A percentile compares a stretch with the other conserved stretches of the same genome.
These are phyloP conservation scores for Desmodesmus armatus DNA, from an alignment of 139 green algal species.

Conservation along the genomic window DNA sequence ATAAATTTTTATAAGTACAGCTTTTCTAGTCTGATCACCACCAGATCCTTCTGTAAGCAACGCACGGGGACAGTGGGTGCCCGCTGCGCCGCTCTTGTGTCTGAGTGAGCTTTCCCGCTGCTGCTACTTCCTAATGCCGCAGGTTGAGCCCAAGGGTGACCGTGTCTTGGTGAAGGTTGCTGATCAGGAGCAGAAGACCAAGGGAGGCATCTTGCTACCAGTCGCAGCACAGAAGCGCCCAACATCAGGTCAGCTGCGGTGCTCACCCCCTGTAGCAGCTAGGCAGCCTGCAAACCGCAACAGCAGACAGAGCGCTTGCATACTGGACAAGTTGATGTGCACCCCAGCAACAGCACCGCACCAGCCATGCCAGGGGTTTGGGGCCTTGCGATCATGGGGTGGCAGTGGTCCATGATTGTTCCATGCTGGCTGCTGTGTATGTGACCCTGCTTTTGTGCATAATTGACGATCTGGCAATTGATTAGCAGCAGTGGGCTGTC, in stretches of 20 bases:
- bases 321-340: too few relatives aligned
- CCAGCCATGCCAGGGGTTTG: too few relatives aligned
- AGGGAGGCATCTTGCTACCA: conserved; percentile 93
- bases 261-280: background rate
- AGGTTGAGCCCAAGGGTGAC: conserved; percentile 89
- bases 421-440: too few relatives aligned
- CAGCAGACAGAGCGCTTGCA: background rate
- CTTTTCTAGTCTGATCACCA: background rate
- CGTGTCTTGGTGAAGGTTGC: conserved; percentile 91
- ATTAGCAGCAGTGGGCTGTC: too few relatives aligned
- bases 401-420: too few relatives aligned
- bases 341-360: too few relatives aligned
- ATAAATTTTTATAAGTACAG: too few relatives aligned
- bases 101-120: background rate
- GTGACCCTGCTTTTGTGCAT: too few relatives aligned
- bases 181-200: conserved; percentile 83
- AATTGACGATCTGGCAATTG: too few relatives aligned
- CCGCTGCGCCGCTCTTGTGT: background rate
- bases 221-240: conserved; percentile 84
- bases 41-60: background rate
- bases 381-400: too few relatives aligned
- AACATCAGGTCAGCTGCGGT: conserved; percentile 74
- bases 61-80: background rate
- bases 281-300: background rate
- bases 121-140: background rate